Evolutionary conservation across 2,329 filamentous ascomycete genomes (phyloP).

Genomic region (Pseudogymnoascus verrucosus): DNA sequence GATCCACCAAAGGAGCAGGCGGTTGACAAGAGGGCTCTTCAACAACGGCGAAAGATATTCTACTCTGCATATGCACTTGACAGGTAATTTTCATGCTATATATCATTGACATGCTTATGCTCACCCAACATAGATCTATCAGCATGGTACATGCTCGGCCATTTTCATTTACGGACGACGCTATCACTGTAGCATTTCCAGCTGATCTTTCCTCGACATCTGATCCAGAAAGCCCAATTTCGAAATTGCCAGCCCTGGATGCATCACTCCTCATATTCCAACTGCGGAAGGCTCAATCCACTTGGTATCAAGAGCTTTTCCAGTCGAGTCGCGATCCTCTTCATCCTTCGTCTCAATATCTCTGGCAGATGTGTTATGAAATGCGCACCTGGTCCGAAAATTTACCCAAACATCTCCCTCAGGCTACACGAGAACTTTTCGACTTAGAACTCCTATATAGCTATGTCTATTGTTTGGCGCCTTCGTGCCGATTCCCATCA

Average conservation of each 20-base stretch:
- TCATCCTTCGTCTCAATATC: slow-evolving; percentile 59
- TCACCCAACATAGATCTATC: slow-evolving; percentile 52
- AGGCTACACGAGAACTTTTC: slow-evolving; percentile 66
- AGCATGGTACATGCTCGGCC: slow-evolving; percentile 81
- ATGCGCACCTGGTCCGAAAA: slow-evolving; percentile 76
- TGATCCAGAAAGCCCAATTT: slow-evolving; percentile 17
- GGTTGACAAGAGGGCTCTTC: slow-evolving; percentile 60
- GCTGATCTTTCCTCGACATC: slow-evolving; percentile 31
- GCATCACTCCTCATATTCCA: slow-evolving; percentile 72
- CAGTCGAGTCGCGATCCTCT: slow-evolving; percentile 66
- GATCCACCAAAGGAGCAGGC: slow-evolving; percentile 68
- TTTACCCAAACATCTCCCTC: slow-evolving; percentile 58
- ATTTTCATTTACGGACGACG: slow-evolving; percentile 90
- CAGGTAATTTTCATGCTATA: slow-evolving; percentile 44
- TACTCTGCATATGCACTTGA: slow-evolving; percentile 88
- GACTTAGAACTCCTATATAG: slow-evolving; percentile 86
- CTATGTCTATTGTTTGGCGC: slow-evolving; percentile 81
- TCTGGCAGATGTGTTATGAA: slow-evolving; percentile 67
- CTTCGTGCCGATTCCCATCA: slow-evolving; percentile 63
- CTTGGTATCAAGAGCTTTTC: slow-evolving; percentile 83
- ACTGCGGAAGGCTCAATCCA: slow-evolving; percentile 76
- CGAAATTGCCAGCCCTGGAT: slow-evolving; percentile 41
- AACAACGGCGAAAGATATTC: slow-evolving; percentile 75
- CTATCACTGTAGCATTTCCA: slow-evolving; percentile 73
- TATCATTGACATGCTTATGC: not conserved